Evolutionary conservation across 805 yeast species (phyloP), one percentile per base, ranked within the genome.

Genomic region (Kluyveromyces lactis): DNA sequence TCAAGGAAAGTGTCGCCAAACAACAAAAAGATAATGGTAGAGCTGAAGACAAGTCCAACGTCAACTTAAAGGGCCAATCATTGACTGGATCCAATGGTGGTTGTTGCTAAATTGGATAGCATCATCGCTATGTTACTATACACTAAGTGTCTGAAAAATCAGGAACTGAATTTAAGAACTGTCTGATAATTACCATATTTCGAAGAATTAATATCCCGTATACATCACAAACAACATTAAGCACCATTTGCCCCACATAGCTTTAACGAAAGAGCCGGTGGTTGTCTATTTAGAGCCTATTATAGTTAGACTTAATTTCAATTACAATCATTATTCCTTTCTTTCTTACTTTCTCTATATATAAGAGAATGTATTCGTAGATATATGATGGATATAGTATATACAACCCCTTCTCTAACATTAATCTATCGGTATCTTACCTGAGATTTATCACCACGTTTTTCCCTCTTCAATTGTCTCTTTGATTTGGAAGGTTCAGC

Each of bases 1-100:
- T 92, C 62, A 92, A 92, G 72, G 92, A 94, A 49, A 87, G 87
- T 60, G 86, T 92, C 86, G 81, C 90, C 31, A 80, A 70, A 74
- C 57, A 75, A 68, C 51, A 72, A 69, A 43, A 63, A 67, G 52
- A 49, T 29, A 48, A 55, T 34, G 60, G 59, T 24, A 57, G 67
- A 55, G 46, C 48, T 31, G 55, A 53, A 51, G 73, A 71, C 48
- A 81, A 79, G 62, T 73, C 79, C 34, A 72, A 75, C 53, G 86
- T 84, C 46, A 82, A 81, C 62, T 69, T 83, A 60, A 73, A 77
- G 56, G 90, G 90, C 46, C 84, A 81, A 47, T 63, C 79, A 40
- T 71, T 75, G 47, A 64, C 66, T 12, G 59, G 62, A 42, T 46
- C 60, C 35, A 67, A 65, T 42, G 55, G 63, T 42, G 70, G 74